phyloP scores from a whole-genome alignment of 2,329 filamentous ascomycete species.

The Didymella pinodella region DNA sequence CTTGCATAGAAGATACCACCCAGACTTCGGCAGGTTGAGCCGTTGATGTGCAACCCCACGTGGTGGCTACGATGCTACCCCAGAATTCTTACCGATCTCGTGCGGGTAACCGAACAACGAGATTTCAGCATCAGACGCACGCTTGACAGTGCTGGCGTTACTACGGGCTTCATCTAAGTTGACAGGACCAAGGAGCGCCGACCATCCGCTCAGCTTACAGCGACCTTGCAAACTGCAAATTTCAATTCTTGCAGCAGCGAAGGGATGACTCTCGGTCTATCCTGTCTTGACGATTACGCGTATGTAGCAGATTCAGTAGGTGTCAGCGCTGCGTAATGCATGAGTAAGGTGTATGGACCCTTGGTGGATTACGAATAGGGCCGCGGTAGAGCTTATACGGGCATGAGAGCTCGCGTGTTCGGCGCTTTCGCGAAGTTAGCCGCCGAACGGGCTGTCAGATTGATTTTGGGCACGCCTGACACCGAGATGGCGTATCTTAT shows the following conservation, averaged over 20 bases:
- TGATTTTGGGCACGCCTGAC: background rate
- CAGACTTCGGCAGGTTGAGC: background rate
- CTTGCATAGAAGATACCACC: slow-evolving; percentile 6
- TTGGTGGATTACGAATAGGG: slow-evolving; percentile 12
- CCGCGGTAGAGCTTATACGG: slow-evolving; percentile 5
- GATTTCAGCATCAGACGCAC: slow-evolving; percentile 11
- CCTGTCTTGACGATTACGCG: background rate
- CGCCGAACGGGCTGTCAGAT: background rate
- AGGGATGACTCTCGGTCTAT: slow-evolving; percentile 8
- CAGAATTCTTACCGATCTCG: slow-evolving; percentile 6
- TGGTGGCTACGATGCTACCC: slow-evolving; percentile 10
- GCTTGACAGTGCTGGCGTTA: background rate
- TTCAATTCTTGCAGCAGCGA: background rate
- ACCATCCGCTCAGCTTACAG: slow-evolving; percentile 10
- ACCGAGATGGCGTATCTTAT: background rate
- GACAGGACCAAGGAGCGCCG: background rate
- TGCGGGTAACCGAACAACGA: slow-evolving; percentile 8
- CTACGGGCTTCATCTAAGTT: background rate
- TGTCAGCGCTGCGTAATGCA: slow-evolving; percentile 3
- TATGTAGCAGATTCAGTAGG: background rate
- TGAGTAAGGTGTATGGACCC: slow-evolving; percentile 7
- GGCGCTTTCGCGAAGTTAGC: slow-evolving; percentile 1
- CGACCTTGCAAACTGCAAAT: background rate
- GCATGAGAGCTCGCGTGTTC: background rate
- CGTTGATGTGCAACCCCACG: slow-evolving; percentile 5